A percentile compares a stretch with the other conserved stretches of the same genome.
Conservation (phyloP, 176 grass and related monocot species). For the Triticum timopheevii region DNA sequence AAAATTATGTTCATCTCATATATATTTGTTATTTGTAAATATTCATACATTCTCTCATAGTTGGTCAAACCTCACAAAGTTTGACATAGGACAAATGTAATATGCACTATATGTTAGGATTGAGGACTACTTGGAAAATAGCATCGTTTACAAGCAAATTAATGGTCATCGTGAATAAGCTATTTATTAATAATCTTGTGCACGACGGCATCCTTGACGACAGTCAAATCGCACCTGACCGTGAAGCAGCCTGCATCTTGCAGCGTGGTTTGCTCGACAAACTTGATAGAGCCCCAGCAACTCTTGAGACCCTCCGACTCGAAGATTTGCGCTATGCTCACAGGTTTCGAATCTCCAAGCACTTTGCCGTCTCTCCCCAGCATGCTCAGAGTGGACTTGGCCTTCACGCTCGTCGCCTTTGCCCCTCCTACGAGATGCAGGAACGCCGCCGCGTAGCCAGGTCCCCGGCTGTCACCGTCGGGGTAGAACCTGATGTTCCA, state of each 20-base stretch:
- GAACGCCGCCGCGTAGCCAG: slow-evolving; percentile 10
- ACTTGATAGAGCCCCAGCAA: neutral
- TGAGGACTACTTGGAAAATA: no score
- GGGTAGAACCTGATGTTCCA: slow-evolving; percentile 42
- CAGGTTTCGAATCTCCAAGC: neutral
- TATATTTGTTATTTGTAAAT: no score
- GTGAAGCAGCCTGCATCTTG: neutral
- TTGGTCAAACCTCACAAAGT: no score
- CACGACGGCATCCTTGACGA: neutral
- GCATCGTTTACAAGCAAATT: neutral
- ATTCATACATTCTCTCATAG: no score
- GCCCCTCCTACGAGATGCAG: neutral
- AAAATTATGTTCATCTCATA: no score
- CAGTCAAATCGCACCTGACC: neutral
- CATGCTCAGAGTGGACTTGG: slow-evolving; percentile 21
- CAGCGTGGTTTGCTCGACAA: neutral
- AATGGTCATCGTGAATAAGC: neutral
- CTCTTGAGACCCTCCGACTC: neutral
- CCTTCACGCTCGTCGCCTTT: neutral
- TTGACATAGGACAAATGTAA: no score
- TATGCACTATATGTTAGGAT: no score
- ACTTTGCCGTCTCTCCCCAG: slow-evolving; percentile 22
- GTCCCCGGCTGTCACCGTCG: neutral
- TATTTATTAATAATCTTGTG: neutral
- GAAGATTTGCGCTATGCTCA: neutral